These are phyloP conservation scores for Luffa acutangula DNA, from an alignment of 306 rosid species.

Conservation along the genomic window DNA sequence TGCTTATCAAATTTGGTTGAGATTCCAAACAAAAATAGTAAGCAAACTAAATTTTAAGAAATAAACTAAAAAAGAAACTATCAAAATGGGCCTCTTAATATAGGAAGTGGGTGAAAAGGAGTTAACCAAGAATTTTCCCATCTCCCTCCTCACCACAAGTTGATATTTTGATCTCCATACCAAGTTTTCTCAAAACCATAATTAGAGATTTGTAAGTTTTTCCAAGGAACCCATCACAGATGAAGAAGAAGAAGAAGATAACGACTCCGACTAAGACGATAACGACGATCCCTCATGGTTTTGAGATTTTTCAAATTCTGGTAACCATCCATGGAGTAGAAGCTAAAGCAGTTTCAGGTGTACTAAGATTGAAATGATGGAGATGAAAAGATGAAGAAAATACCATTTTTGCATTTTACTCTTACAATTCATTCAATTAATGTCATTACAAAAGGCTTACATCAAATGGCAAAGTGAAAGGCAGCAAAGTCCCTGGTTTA, in stretches of 20 bases:
- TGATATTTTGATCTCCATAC: not conserved
- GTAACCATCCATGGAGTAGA: not conserved
- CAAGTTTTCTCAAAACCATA: not conserved
- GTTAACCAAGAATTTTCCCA: not conserved
- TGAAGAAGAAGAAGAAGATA: not conserved
- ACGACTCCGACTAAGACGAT: not conserved
- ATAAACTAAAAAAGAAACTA: not conserved
- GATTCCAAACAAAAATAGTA: not conserved
- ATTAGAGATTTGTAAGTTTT: not conserved
- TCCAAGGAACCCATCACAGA: not conserved
- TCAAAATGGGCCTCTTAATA: too few species aligned
- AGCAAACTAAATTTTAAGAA: not conserved
- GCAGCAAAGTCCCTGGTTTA: constrained; percentile 13
- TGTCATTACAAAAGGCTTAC: constrained; percentile 11
- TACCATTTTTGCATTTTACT: not conserved
- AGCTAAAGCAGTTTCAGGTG: not conserved
- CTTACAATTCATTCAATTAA: constrained; percentile 10
- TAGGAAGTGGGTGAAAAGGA: too few species aligned
- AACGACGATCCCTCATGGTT: not conserved
- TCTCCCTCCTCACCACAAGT: not conserved
- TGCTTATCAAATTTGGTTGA: not conserved
- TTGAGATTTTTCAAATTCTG: not conserved
- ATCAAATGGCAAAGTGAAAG: constrained; percentile 9
- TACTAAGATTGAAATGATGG: not conserved
- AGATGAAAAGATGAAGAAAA: not conserved